Evolutionary conservation across 768 basidiomycete species (phyloP).

Genomic region (Mycena alexandri): DNA sequence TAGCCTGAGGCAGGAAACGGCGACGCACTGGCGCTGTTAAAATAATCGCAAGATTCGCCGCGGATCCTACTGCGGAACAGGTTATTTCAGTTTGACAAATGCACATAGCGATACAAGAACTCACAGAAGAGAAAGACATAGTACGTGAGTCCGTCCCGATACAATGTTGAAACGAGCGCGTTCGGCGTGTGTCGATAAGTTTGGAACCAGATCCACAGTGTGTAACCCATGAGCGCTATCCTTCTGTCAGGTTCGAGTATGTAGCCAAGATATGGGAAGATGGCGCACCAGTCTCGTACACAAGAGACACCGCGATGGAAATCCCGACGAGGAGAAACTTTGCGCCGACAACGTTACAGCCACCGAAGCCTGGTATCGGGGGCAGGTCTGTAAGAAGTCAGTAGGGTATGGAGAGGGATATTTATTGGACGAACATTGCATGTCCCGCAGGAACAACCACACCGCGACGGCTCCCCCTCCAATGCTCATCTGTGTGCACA

Average conservation of each 20-base stretch:
- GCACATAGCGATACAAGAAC: neutral
- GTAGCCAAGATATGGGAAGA: neutral
- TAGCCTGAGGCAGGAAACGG: too few relatives aligned
- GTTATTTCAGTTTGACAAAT: too few relatives aligned
- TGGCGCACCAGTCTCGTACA: neutral
- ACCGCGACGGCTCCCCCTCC: neutral
- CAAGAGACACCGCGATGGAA: too few relatives aligned
- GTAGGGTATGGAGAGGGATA: too few relatives aligned
- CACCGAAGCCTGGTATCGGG: too few relatives aligned
- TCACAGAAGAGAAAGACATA: neutral
- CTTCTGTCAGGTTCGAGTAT: neutral
- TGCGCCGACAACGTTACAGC: too few relatives aligned
- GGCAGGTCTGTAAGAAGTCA: too few relatives aligned
- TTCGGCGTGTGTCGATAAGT: neutral
- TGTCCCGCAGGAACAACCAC: neutral
- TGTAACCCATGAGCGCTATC: neutral
- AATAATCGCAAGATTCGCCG: too few relatives aligned
- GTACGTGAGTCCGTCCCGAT: constrained; percentile 2
- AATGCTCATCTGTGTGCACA: neutral
- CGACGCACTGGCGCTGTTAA: too few relatives aligned
- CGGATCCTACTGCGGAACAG: too few relatives aligned
- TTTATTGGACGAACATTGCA: neutral
- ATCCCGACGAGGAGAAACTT: too few relatives aligned
- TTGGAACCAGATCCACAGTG: neutral
- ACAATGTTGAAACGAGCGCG: neutral